These are phyloP conservation scores for Cladosporium colombiae DNA, from an alignment of 2,329 filamentous ascomycete species.

Conservation along the genomic window DNA sequence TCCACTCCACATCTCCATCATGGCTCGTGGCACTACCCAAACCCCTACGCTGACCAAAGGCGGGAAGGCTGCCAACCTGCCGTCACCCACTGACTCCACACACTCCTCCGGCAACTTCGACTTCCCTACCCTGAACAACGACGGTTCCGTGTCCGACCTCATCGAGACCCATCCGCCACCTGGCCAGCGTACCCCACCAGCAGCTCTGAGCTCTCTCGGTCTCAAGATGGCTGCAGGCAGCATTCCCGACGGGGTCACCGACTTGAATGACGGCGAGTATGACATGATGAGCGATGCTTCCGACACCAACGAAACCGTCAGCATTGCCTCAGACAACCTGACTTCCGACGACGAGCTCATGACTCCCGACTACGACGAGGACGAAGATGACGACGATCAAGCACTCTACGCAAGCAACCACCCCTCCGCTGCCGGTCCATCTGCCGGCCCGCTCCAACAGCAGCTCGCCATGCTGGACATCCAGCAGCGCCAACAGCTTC, in stretches of 20 bases:
- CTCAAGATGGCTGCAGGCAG: conserved; percentile 29
- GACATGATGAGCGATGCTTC: conserved; percentile 38
- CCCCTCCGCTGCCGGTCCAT: neutral
- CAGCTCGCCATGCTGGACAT: conserved; percentile 14
- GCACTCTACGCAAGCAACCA: neutral
- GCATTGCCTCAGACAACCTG: conserved; percentile 30
- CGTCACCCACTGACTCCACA: neutral
- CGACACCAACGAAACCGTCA: conserved; percentile 34
- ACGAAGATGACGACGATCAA: conserved; percentile 24
- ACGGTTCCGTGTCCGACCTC: conserved; percentile 34
- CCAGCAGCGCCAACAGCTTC: conserved; percentile 10
- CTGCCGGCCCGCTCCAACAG: conserved; percentile 5
- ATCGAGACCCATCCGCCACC: conserved; percentile 21
- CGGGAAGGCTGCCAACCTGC: neutral
- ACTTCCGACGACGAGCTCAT: conserved; percentile 24
- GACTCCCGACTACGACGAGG: conserved; percentile 25
- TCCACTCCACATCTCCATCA: conserved; percentile 4
- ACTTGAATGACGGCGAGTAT: conserved; percentile 31
- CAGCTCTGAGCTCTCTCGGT: conserved; percentile 34
- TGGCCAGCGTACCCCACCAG: conserved; percentile 30
- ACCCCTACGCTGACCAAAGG: conserved; percentile 9
- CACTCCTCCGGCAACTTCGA: conserved; percentile 21
- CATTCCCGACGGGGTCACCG: conserved; percentile 24
- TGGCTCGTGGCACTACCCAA: neutral
- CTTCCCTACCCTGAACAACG: conserved; percentile 34